phyloP scores from a whole-genome alignment of 306 rosid species.

The Lotus japonicus region DNA sequence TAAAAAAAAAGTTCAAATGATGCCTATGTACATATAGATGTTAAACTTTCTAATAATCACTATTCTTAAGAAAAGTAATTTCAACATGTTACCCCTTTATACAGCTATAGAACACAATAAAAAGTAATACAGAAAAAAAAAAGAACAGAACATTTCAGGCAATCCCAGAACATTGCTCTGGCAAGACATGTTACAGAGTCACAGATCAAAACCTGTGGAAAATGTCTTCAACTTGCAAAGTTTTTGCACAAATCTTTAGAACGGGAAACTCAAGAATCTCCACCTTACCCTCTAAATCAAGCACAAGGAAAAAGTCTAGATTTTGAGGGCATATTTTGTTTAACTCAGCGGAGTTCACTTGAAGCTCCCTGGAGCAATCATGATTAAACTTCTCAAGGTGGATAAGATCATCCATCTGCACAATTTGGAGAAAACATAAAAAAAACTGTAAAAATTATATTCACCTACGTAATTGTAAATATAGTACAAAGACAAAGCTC shows the following conservation, averaged over 20 bases:
- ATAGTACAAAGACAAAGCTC: neutral
- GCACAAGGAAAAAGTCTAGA: slow-evolving; percentile 78
- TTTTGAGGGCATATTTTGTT: slow-evolving; percentile 43
- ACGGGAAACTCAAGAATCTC: slow-evolving; percentile 98
- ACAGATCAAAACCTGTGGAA: slow-evolving; percentile 83
- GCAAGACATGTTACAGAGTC: slow-evolving; percentile 18
- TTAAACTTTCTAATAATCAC: neutral
- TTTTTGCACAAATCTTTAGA: slow-evolving; percentile 60
- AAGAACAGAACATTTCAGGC: neutral
- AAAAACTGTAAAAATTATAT: slow-evolving; percentile 2
- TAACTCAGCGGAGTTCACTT: slow-evolving; percentile 35
- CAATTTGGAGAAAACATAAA: neutral
- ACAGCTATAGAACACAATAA: neutral
- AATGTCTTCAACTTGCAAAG: slow-evolving; percentile 60
- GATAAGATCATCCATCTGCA: slow-evolving; percentile 77
- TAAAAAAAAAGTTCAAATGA: neutral
- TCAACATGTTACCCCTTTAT: neutral
- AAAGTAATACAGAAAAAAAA: neutral
- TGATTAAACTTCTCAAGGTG: slow-evolving; percentile 80
- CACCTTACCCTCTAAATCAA: slow-evolving; percentile 95
- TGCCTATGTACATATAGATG: neutral
- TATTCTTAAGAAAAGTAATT: neutral
- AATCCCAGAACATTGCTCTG: slow-evolving; percentile 6
- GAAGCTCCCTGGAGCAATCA: slow-evolving; percentile 70
- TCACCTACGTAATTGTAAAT: neutral